Evolutionary conservation across 2,329 filamentous ascomycete genomes (phyloP).

Genomic region (Xylariaceae sp.): DNA sequence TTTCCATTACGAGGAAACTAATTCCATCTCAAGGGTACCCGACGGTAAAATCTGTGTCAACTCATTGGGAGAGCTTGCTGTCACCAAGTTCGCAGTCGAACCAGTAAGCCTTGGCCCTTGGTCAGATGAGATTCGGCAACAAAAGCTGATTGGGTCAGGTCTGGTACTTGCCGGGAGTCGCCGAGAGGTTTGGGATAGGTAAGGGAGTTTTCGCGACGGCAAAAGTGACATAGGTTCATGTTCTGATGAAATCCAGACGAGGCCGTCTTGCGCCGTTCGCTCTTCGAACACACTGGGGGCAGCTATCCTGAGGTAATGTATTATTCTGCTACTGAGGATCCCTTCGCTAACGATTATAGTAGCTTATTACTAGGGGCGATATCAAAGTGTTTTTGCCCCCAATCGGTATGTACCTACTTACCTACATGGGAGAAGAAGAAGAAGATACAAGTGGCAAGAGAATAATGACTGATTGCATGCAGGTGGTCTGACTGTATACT

Average conservation of each 20-base stretch:
- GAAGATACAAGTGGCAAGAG: background rate
- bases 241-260: conserved; percentile 54
- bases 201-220: conserved; percentile 15
- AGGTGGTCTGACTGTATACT: conserved; percentile 90
- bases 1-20: conserved; percentile 6
- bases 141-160: conserved; percentile 32
- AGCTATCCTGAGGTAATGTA: conserved; percentile 80
- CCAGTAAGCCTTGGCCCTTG: conserved; percentile 51
- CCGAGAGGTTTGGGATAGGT: conserved; percentile 87
- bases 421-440: no score
- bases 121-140: background rate
- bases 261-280: conserved; percentile 70
- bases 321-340: no score
- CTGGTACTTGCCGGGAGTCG: conserved; percentile 81
- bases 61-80: conserved; percentile 74
- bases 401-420: conserved; percentile 60
- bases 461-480: conserved; percentile 11
- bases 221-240: conserved; percentile 8
- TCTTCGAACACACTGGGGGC: conserved; percentile 94
- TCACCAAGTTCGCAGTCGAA: conserved; percentile 95
- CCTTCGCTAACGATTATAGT: no score
- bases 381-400: conserved; percentile 95
- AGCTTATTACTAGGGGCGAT: conserved; percentile 84
- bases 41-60: conserved; percentile 92
- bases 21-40: conserved; percentile 39